Conservation (phyloP, 2,329 filamentous ascomycete genomes). For the Ophiocordyceps robertsii region DNA sequence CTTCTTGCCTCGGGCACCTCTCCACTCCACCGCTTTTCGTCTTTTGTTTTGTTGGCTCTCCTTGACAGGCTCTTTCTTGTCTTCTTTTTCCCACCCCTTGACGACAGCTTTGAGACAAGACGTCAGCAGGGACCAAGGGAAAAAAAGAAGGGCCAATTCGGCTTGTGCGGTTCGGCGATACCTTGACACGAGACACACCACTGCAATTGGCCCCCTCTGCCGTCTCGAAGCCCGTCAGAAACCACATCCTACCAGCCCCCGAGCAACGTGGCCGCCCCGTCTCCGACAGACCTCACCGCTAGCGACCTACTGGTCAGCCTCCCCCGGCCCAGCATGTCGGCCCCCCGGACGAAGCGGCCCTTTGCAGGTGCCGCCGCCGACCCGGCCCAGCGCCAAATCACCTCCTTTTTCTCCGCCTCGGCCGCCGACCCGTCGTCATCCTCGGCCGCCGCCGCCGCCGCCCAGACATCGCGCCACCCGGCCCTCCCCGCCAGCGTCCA, state of each 20-base stretch:
- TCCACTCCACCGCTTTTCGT: neutral
- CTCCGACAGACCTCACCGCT: neutral
- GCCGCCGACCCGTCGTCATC: constrained; percentile 19
- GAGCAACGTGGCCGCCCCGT: neutral
- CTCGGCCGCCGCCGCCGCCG: constrained; percentile 18
- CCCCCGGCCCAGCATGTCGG: constrained; percentile 30
- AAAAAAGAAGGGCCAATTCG: no score
- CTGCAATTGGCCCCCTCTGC: no score
- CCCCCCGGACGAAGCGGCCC: constrained; percentile 43
- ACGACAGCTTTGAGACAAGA: neutral
- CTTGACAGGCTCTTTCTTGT: neutral
- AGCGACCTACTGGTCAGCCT: neutral
- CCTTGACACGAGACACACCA: no score
- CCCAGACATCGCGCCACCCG: constrained; percentile 23
- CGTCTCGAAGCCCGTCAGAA: no score
- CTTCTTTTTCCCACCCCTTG: neutral
- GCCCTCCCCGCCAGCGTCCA: constrained; percentile 54
- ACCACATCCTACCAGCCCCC: neutral
- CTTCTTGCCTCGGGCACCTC: neutral
- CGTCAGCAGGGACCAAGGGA: neutral
- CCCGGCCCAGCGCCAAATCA: constrained; percentile 47
- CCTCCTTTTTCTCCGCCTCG: constrained; percentile 40
- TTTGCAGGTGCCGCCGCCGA: constrained; percentile 48
- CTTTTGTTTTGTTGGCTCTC: neutral
- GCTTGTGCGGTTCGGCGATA: no score